Conservation (phyloP, 2,329 filamentous ascomycete genomes). For the Fusarium tanahbumbuense region DNA sequence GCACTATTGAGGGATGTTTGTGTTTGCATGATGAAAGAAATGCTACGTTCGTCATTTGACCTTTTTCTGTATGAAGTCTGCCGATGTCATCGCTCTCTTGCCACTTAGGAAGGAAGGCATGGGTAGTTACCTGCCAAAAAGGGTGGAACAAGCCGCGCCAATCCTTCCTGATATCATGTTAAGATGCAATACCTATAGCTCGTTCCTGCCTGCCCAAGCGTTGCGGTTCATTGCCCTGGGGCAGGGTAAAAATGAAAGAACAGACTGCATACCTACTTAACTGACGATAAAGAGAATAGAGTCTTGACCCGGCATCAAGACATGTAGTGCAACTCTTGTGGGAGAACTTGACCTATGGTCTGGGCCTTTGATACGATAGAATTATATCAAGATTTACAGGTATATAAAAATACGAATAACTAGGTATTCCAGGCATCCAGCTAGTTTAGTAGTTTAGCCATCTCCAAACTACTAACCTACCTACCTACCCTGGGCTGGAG, state of each 20-base stretch:
- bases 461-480: not conserved
- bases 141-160: not conserved
- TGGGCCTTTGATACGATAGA: not conserved
- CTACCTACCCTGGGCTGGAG: not conserved
- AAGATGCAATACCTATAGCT: not conserved
- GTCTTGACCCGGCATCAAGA: not conserved
- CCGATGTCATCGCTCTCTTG: not conserved
- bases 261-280: not conserved
- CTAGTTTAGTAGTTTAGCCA: not conserved
- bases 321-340: not conserved
- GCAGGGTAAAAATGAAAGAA: not conserved
- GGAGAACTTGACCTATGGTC: not conserved
- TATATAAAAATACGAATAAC: not conserved
- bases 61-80: not conserved
- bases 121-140: not conserved
- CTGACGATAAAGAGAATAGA: not conserved
- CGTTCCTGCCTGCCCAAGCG: not conserved
- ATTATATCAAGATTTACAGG: not conserved
- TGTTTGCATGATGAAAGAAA: not conserved
- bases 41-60: not conserved
- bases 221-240: not conserved
- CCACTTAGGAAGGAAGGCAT: not conserved
- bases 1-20: not conserved
- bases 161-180: not conserved
- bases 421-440: not conserved